Base-by-base conservation (phyloP, 306 rosid genomes). In the Alnus rubra region DNA sequence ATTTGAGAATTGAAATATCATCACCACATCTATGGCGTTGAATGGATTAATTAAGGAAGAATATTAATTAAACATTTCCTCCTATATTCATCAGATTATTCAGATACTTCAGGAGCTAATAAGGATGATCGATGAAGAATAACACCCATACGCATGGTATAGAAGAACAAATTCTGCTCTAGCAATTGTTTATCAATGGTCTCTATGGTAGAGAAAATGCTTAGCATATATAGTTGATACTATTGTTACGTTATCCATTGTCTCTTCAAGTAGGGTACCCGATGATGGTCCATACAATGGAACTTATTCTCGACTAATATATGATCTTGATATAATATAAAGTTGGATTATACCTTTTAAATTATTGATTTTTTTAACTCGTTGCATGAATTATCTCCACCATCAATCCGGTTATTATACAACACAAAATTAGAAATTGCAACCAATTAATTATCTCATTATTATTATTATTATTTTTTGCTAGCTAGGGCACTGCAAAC, bases 251-350 rank as follows among this genome's bases (percentile, higher is more conserved):
- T 70, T 79, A 79, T 84, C 82, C 87, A 33, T 77, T 49, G 77
- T 78, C 44, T 74, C 86, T 82, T 86, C 73, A 79, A 67, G 80
- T 42, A 63, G 64, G 83, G 79, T 83, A 75, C 70, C 82, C 19
- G 6, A 14, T 64, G 37, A 79, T 74, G 54, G 79, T 59, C 75
- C 76, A 31, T 76, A 23, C 53, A 64, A 52, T 65, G 76, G 91
- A 88, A 88, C 78, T 83, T 23, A 84, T 89, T 86, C 96, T 71
- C 60, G 76, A 45, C 71, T 73, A 74, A 33, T 16, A 69, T 74
- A 30, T 23, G 28, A 23, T 49, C 69, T 44, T 35, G 54, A 59
- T 75, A 48, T 54, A 77, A 48, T 76, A 65, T 73, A 77, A 60
- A 80, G 78, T 75, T 80, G 75, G 68, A 63, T 63, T 63, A 52